A percentile compares a stretch with the other conserved stretches of the same genome.
Evolutionary conservation across 2,329 filamentous ascomycete species (phyloP).

Genomic region (Botrytis fragariae): DNA sequence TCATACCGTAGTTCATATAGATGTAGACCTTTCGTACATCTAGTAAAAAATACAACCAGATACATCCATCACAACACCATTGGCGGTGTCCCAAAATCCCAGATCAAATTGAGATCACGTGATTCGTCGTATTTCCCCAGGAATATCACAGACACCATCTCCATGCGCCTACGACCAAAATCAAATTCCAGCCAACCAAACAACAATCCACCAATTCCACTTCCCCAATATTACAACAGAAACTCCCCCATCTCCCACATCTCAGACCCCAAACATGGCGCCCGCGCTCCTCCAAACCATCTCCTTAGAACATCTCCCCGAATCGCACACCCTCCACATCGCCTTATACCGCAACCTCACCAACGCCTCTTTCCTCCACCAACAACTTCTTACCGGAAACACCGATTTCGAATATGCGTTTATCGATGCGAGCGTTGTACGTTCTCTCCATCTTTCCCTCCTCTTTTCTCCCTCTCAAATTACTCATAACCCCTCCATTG

Average conservation of each 20-base stretch:
- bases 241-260: neutral
- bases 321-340: conserved; percentile 65
- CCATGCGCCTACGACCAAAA: neutral
- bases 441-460: conserved; percentile 32
- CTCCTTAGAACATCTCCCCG: conserved; percentile 71
- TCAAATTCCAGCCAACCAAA: neutral
- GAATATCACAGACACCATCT: neutral
- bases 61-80: no score
- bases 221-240: neutral
- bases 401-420: conserved; percentile 88
- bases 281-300: conserved; percentile 54
- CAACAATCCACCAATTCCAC: neutral
- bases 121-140: rapidly evolving
- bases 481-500: neutral
- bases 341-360: conserved; percentile 72
- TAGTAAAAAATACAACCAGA: rapidly evolving
- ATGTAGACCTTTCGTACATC: rapidly evolving
- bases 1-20: no score
- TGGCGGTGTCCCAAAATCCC: neutral
- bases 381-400: conserved; percentile 84
- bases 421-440: conserved; percentile 77
- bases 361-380: conserved; percentile 75
- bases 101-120: neutral
- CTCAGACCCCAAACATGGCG: conserved; percentile 40
- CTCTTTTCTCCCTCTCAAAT: neutral